Evolutionary conservation across 2,329 filamentous ascomycete genomes (phyloP).

Genomic region (Fusarium lateritium): DNA sequence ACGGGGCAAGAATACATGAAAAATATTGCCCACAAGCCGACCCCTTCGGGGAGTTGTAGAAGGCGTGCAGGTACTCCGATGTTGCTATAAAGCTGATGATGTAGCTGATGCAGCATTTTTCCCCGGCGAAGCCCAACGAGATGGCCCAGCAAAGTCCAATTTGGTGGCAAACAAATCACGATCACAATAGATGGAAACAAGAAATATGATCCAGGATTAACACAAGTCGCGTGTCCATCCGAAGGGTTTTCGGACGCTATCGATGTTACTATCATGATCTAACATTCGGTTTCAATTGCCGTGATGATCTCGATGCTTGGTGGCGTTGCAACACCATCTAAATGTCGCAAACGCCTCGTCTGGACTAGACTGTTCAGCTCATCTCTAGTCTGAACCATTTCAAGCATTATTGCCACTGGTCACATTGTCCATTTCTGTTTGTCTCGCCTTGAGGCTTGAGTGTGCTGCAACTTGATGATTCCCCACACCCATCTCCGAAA

Average conservation of each 20-base stretch:
- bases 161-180: too few species aligned
- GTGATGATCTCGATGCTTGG: constrained; percentile 2
- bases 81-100: too few species aligned
- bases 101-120: too few species aligned
- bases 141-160: too few species aligned
- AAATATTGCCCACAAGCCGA: too few species aligned
- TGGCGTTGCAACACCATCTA: not conserved
- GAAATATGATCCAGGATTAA: too few species aligned
- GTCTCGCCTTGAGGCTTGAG: not conserved
- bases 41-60: too few species aligned
- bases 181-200: too few species aligned
- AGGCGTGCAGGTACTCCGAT: too few species aligned
- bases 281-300: not conserved
- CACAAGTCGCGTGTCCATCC: not conserved
- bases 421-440: not conserved
- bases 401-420: constrained; percentile 1
- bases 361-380: not conserved
- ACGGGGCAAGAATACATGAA: too few species aligned
- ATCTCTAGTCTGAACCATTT: not conserved
- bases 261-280: not conserved
- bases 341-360: not conserved
- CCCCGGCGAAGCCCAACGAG: too few species aligned
- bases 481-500: constrained; percentile 12
- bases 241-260: not conserved
- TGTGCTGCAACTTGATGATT: not conserved